Percentiles rank a stretch among this genome's conserved stretches.
phyloP scores from a whole-genome alignment of 345 rosid species.

The Sonneratia caseolaris region DNA sequence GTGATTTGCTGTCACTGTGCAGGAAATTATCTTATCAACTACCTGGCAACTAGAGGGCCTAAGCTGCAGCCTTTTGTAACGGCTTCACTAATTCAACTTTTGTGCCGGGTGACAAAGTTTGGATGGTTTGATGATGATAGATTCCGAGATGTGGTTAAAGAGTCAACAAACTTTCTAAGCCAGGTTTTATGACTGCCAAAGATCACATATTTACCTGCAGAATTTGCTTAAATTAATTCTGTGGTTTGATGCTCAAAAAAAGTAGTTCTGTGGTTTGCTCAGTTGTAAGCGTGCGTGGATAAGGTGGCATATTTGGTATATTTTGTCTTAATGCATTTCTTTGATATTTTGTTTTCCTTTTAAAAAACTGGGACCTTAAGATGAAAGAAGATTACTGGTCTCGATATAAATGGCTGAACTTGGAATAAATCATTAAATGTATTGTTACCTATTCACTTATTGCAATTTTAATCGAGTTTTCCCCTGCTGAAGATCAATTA shows the following conservation, averaged over 20 bases:
- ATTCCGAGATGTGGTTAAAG: constrained; percentile 78
- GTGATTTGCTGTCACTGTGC: neutral
- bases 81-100: constrained; percentile 76
- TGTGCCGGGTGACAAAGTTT: constrained; percentile 90
- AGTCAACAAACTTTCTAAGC: constrained; percentile 73
- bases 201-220: neutral
- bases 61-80: constrained; percentile 74
- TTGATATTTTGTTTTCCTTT: neutral
- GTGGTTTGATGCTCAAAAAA: neutral
- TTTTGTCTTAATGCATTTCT: neutral
- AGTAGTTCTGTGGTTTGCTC: neutral
- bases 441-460: neutral
- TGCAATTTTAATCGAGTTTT: neutral
- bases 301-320: neutral
- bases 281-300: neutral
- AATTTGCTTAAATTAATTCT: neutral
- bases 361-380: neutral
- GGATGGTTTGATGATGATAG: constrained; percentile 99
- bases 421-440: neutral
- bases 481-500: neutral
- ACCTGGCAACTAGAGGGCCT: constrained; percentile 90
- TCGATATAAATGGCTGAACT: neutral
- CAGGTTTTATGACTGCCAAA: constrained; percentile 40
- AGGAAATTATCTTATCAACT: constrained; percentile 79
- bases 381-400: neutral